Base-by-base conservation (phyloP, 2,329 filamentous ascomycete genomes). In the Aspergillus persii region DNA sequence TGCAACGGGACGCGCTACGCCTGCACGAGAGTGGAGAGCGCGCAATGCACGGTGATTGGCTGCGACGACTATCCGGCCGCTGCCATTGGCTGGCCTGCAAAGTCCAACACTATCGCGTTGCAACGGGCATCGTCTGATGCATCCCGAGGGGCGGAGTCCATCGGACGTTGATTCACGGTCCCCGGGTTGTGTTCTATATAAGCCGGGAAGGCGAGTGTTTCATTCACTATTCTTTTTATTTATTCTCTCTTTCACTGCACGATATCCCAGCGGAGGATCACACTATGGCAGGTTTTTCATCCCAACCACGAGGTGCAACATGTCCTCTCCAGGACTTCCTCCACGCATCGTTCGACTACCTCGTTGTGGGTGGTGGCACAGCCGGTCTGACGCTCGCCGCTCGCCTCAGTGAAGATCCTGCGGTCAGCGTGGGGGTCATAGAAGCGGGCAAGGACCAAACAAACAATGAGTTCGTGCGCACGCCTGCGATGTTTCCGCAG, bases 281-380 rank as follows among this genome's bases (percentile, higher is more conserved):
- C 18, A 23, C 18, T n/a, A 15, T 26, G 36, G 31, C 23, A 15
- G 7, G n/a, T 9, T 30, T 46, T 3, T 12, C 29, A 27, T 26
- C 31, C 7, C 31, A 39, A 27, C 23, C 53, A 11, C 11, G 27
- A 18, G 49, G 41, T 9, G 53, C 50, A 15, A 55, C 52, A 18
- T 59, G 52, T 36, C 55, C 57, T 29, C 41, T 59, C 9, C 18
- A 48, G 4, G 33, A 55, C 2, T 59, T 59, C 46, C 57, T 54
- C 26, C 30, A 29, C 11, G 9, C 47, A 4, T 54, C 52, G 27
- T 59, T 66, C 51, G 69, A 71, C 56, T 68, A 64, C 54, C 56
- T 83, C 44, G 66, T 85, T 56, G 69, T 83, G 27, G 83, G 83
- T 26, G 83, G 83, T 33, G 83, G 82, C 8, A 83, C 80, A 1